Evolutionary conservation across 768 basidiomycete genomes (phyloP).

Genomic region (Calocybe gangraenosa): DNA sequence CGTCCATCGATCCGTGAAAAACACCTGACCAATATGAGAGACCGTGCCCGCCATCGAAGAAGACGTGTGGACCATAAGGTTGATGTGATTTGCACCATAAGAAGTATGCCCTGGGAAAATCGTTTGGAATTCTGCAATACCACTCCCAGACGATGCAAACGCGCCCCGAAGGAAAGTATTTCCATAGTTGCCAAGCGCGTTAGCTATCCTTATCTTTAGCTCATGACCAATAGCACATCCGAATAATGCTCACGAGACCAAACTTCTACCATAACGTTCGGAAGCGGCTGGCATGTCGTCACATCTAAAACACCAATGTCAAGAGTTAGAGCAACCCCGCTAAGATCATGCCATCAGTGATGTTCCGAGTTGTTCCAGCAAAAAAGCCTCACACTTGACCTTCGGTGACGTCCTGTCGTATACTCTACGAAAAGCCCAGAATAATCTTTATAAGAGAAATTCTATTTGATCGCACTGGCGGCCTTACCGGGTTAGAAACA

Average conservation of each 20-base stretch:
- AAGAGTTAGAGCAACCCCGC: conserved; percentile 31
- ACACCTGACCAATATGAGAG: conserved; percentile 17
- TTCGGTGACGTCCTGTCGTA: conserved; percentile 21
- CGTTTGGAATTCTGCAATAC: conserved; percentile 16
- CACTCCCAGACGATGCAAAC: conserved; percentile 9
- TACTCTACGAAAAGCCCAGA: conserved; percentile 4
- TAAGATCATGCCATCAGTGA: conserved; percentile 10
- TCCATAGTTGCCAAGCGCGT: conserved; percentile 16
- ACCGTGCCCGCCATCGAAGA: conserved; percentile 13
- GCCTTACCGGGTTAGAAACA: conserved; percentile 16
- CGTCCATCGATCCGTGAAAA: conserved; percentile 21
- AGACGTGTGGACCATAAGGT: conserved; percentile 15
- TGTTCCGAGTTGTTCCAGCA: not conserved
- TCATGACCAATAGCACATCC: not conserved
- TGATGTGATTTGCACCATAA: conserved; percentile 16
- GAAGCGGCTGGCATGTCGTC: conserved; percentile 34
- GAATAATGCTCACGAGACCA: conserved; percentile 12
- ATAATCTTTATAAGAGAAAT: not conserved
- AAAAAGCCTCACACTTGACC: conserved; percentile 16
- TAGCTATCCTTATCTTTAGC: conserved; percentile 6
- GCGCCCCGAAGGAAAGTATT: conserved; percentile 18
- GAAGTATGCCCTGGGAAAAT: conserved; percentile 17
- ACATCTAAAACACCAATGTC: conserved; percentile 36
- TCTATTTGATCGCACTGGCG: too few species aligned
- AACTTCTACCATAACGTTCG: conserved; percentile 33